phyloP scores from a whole-genome alignment of 2,329 filamentous ascomycete species.

The Penicillium brasilianum region DNA sequence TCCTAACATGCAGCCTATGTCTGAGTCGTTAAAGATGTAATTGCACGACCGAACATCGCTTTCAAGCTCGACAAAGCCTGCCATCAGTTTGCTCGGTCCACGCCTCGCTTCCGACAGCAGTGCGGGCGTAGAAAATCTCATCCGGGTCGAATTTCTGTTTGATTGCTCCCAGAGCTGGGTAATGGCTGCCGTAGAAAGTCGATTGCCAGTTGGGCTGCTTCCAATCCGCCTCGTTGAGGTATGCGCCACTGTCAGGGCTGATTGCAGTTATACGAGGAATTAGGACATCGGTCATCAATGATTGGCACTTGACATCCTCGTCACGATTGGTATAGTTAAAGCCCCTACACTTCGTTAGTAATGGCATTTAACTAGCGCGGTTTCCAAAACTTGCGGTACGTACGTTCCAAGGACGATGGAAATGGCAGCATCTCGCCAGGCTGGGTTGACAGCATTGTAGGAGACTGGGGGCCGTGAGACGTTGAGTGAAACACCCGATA shows the following conservation, averaged over 20 bases:
- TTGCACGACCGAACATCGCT: background rate
- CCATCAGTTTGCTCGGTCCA: slow-evolving; percentile 11
- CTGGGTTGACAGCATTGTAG: slow-evolving; percentile 22
- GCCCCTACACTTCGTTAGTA: slow-evolving; percentile 1
- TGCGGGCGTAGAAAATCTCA: slow-evolving; percentile 18
- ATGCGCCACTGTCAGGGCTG: slow-evolving; percentile 26
- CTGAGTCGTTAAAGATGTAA: background rate
- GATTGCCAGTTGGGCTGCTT: slow-evolving; percentile 29
- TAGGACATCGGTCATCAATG: slow-evolving; percentile 16
- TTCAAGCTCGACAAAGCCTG: slow-evolving; percentile 9
- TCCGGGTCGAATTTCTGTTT: slow-evolving; percentile 25
- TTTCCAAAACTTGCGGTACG: background rate
- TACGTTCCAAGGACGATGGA: slow-evolving; percentile 16
- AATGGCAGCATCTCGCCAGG: slow-evolving; percentile 19
- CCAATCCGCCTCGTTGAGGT: slow-evolving; percentile 34
- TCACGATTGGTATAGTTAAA: slow-evolving; percentile 13
- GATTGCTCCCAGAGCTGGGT: slow-evolving; percentile 5
- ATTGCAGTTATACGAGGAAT: slow-evolving; percentile 17
- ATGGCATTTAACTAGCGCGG: background rate
- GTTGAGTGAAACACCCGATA: slow-evolving; percentile 23
- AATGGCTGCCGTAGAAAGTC: slow-evolving; percentile 30
- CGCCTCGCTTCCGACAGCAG: slow-evolving; percentile 21
- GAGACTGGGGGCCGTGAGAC: slow-evolving; percentile 12
- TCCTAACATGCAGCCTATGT: background rate
- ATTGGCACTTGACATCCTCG: background rate